Percentiles rank a stretch among this genome's conserved stretches.
These are phyloP conservation scores for Physcomitrellopsis africana DNA, from an alignment of 225 moss, liverwort and hornwort genomes.

Conservation along the genomic window DNA sequence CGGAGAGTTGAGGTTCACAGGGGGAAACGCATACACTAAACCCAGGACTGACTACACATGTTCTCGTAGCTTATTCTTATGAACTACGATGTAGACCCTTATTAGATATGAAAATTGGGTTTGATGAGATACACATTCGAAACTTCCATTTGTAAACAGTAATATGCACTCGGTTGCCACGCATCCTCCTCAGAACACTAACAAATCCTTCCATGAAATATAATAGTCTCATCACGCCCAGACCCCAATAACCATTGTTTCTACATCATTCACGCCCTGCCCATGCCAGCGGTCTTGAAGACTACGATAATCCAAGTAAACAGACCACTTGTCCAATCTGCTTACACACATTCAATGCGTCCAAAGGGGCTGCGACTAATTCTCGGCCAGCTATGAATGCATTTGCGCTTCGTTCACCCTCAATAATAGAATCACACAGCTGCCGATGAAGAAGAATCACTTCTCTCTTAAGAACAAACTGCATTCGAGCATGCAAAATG, in stretches of 20 bases:
- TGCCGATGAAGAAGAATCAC: too few species aligned
- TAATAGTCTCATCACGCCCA: neutral
- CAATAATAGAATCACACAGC: too few species aligned
- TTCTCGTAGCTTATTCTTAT: too few species aligned
- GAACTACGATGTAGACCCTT: too few species aligned
- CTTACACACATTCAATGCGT: neutral
- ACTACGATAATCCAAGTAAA: neutral
- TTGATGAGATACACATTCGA: too few species aligned
- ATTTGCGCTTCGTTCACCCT: neutral
- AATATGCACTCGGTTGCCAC: too few species aligned
- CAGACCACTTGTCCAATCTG: neutral
- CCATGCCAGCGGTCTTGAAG: neutral
- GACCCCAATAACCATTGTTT: neutral
- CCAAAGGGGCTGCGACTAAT: neutral
- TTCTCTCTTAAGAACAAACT: neutral
- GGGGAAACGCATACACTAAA: too few species aligned
- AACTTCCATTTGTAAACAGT: too few species aligned
- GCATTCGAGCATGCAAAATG: neutral
- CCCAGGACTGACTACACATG: too few species aligned
- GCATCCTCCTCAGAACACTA: neutral
- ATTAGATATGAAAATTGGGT: too few species aligned
- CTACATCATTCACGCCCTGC: neutral
- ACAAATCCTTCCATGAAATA: neutral
- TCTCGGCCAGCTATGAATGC: neutral
- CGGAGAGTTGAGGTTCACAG: too few species aligned